phyloP scores from a whole-genome alignment of 2,329 filamentous ascomycete species.

The Verticillium longisporum region DNA sequence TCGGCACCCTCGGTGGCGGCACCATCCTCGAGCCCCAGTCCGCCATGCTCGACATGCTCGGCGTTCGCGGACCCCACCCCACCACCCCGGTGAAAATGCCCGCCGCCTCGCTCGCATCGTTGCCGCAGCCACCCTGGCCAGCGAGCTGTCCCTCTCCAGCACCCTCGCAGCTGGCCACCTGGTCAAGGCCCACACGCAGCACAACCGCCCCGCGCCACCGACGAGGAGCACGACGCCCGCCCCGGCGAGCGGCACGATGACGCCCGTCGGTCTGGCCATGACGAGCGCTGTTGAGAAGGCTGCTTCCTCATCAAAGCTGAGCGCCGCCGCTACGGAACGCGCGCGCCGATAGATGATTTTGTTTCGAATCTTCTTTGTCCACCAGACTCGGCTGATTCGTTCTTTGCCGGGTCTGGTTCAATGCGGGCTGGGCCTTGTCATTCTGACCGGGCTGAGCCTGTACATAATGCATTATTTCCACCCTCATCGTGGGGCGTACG shows the following conservation, averaged over 20 bases:
- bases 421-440: background rate
- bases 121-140: slow-evolving; percentile 82
- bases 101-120: slow-evolving; percentile 84
- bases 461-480: background rate
- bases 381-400: background rate
- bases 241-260: slow-evolving; percentile 34
- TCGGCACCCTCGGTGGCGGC: slow-evolving; percentile 92
- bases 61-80: slow-evolving; percentile 84
- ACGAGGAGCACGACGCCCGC: slow-evolving; percentile 65
- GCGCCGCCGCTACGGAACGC: slow-evolving; percentile 19
- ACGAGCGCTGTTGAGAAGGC: slow-evolving; percentile 31
- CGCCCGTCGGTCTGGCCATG: slow-evolving; percentile 42
- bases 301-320: slow-evolving; percentile 11
- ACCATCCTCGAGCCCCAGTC: slow-evolving; percentile 94
- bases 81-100: slow-evolving; percentile 88
- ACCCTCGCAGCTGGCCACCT: slow-evolving; percentile 91
- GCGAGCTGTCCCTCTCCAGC: slow-evolving; percentile 86
- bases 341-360: slow-evolving; percentile 25
- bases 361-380: background rate
- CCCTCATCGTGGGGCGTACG: background rate
- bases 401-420: no score
- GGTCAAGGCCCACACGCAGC: slow-evolving; percentile 88
- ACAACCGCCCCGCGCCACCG: slow-evolving; percentile 76
- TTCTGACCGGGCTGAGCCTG: background rate
- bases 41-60: slow-evolving; percentile 94